Conservation (phyloP, 768 basidiomycete genomes). For the Neoboletus magnificus region DNA sequence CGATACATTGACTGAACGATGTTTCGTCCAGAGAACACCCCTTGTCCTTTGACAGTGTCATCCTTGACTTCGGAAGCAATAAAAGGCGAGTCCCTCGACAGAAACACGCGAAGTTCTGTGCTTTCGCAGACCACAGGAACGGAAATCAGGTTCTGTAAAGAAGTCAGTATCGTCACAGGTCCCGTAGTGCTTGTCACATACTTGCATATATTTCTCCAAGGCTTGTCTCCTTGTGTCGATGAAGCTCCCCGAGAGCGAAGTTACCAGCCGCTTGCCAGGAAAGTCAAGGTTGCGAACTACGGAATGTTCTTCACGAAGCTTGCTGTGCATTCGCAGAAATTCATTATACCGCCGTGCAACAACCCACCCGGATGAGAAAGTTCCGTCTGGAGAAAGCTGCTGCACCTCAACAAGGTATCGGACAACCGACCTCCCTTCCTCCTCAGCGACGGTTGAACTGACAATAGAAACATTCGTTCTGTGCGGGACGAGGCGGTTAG, state of each 20-base stretch:
- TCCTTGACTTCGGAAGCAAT: slow-evolving; percentile 50
- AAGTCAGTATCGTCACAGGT: neutral
- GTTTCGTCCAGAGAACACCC: slow-evolving; percentile 62
- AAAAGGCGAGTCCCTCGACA: slow-evolving; percentile 86
- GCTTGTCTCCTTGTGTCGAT: slow-evolving; percentile 76
- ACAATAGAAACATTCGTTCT: slow-evolving; percentile 84
- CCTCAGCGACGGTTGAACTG: slow-evolving; percentile 77
- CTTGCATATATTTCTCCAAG: slow-evolving; percentile 90
- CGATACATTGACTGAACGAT: slow-evolving; percentile 87
- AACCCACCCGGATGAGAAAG: slow-evolving; percentile 85
- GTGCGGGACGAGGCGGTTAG: slow-evolving; percentile 80
- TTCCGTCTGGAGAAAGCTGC: slow-evolving; percentile 77
- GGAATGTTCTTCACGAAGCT: slow-evolving; percentile 71
- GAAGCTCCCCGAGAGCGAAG: slow-evolving; percentile 82
- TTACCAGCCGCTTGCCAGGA: slow-evolving; percentile 90
- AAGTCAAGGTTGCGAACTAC: slow-evolving; percentile 75
- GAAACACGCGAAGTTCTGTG: slow-evolving; percentile 76
- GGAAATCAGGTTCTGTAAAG: slow-evolving; percentile 61
- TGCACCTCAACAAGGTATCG: slow-evolving; percentile 91
- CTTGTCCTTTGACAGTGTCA: slow-evolving; percentile 39
- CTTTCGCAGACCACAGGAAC: slow-evolving; percentile 78
- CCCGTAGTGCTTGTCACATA: slow-evolving; percentile 26
- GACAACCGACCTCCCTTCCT: slow-evolving; percentile 86
- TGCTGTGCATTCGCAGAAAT: slow-evolving; percentile 86
- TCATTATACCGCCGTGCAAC: slow-evolving; percentile 94